Evolutionary conservation across 306 rosid genomes (phyloP), one percentile per base, ranked within the genome.

Genomic region (Crotalaria pallida): DNA sequence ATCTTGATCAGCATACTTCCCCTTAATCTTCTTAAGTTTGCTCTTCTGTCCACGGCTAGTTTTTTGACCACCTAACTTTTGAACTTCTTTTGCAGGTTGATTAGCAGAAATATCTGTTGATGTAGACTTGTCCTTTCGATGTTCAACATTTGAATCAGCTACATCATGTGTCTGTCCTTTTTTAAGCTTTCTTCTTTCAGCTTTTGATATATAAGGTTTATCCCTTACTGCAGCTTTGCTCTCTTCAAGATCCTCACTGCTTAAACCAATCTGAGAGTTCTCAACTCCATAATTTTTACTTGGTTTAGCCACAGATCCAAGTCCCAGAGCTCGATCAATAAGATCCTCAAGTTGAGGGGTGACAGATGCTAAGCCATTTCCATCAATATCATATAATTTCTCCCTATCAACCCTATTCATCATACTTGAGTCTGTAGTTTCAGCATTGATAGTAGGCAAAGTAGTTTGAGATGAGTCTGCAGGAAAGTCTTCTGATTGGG

Each of bases 1-100:
- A 52, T 94, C 99, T 75, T 94, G 99, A 73, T 89, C 89, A 10
- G 95, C 99, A 65, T 94, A 94, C 83, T 94, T 94, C 83, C 84
- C 99, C 80, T 88, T 94, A 79, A 94, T 87, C 82, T 94, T 94
- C 86, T 87, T 91, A 65, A 94, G 88, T 73, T 91, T 94, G 18
- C 88, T 84, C 89, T 16, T 87, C 75, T 94, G 95, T 52, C 99
- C 99, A 64, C 97, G 99, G 79, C 91, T 79, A 48, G 58, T 33
- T 79, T 91, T 94, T 79, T 79, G 88, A 84, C 85, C 75, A 76
- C 76, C 82, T 38, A 86, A 71, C 79, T 87, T 84, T 59, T 67
- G 76, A 61, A 72, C 84, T 49, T 87, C 87, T 80, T 78, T 86
- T 56, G 83, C 85, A 65, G 74, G 77, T 60, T 58, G 74, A 72